Evolutionary conservation across 2,329 filamentous ascomycete species (phyloP), one percentile per base, ranked within the genome.

Genomic region (Bipolaris cookei): DNA sequence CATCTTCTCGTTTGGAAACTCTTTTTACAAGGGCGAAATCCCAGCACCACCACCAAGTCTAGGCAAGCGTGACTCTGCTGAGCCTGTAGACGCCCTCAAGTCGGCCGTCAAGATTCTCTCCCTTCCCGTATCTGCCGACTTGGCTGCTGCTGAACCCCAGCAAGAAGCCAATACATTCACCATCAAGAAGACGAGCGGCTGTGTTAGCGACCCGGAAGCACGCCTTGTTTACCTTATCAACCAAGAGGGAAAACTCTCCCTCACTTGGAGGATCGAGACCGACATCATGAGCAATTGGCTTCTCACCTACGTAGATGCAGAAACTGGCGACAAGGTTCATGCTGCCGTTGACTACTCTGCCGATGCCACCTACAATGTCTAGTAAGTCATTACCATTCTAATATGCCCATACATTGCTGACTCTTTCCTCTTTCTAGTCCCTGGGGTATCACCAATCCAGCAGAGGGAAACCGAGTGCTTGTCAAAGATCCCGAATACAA

Each of bases 221-320:
- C 80, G 80, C 59, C 77, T 87, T 2, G 80, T 84, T 35, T 87
- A 87, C 71, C 77, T 86, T 39, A 76, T 80, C 63, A 82, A 80
- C 56, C 67, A 75, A 0, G 79, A 84, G 38, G 79, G 79, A 44
- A 73, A 66, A 1, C 75, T 87, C 4, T 78, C 77, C 6, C 75
- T 86, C 18, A 77, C 82, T 0, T 87, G 84, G 85, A 77, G 84
- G 66, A 76, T 87, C 10, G 84, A 87, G 78, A 87, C 84, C 2
- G 83, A 87, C 54, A 71, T 85, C 38, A 57, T 77, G 7, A 79
- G 82, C 58, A 84, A 86, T 73, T 87, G 84, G 84, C 78, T 87
- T n/a, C 71, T 85, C 39, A 82, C 82, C 1, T 87, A 87, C 63
- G 79, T 86, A 30, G 81, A 86, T 49, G 82, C 83, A 4, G 69